Percentiles rank a stretch among this genome's conserved stretches.
Conservation (phyloP, 805 yeast species). For the Sugiyamaella valdiviana region DNA sequence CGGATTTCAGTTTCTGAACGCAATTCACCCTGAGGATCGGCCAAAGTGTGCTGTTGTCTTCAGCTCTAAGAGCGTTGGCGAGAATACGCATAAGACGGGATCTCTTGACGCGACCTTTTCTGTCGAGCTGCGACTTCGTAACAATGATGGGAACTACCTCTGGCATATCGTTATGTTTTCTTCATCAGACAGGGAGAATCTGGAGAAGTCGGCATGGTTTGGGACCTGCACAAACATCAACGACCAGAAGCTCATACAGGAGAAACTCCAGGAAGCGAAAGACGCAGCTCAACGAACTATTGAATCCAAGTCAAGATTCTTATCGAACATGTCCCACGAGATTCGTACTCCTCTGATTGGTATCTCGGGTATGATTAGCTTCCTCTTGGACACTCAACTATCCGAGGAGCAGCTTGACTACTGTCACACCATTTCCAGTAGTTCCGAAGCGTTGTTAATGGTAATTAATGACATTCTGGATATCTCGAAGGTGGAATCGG, state of each 20-base stretch:
- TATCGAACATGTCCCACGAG: conserved; percentile 34
- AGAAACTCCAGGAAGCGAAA: conserved; percentile 31
- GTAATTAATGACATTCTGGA: conserved; percentile 34
- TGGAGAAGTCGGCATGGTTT: conserved; percentile 24
- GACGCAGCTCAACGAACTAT: conserved; percentile 32
- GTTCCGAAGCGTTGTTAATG: conserved; percentile 31
- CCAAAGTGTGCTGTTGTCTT: conserved; percentile 20
- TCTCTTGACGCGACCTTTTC: conserved; percentile 15
- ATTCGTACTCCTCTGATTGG: conserved; percentile 34
- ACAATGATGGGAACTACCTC: conserved; percentile 24
- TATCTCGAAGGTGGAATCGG: conserved; percentile 33
- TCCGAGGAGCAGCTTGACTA: conserved; percentile 32
- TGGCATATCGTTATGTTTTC: conserved; percentile 30
- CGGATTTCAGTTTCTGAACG: conserved; percentile 27
- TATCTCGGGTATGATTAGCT: conserved; percentile 34
- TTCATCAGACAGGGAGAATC: conserved; percentile 16
- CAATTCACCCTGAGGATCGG: conserved; percentile 31
- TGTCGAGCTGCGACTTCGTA: conserved; percentile 25
- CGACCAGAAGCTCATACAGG: conserved; percentile 31
- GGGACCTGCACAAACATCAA: conserved; percentile 33
- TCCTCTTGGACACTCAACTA: conserved; percentile 29
- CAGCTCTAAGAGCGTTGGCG: conserved; percentile 3
- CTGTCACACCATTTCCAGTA: conserved; percentile 31
- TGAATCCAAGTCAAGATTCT: conserved; percentile 34
- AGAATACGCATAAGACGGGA: conserved; percentile 7